Evolutionary conservation across 768 basidiomycete genomes (phyloP), one percentile per base, ranked within the genome.

Genomic region (Rhodocollybia butyracea): DNA sequence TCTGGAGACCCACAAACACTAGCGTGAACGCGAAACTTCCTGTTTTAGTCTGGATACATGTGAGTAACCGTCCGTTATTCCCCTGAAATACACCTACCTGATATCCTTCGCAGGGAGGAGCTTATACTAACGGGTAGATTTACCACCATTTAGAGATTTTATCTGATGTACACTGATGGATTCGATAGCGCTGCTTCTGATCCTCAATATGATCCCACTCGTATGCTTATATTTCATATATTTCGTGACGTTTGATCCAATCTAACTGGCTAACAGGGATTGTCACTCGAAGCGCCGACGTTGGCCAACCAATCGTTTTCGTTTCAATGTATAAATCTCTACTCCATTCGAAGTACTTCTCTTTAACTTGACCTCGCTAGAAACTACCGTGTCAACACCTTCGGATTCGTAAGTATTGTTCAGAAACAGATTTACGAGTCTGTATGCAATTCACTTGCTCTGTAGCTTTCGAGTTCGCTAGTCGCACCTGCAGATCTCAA

Each of bases 301-400:
- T 71, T 8, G 69, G 70, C 4, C 81, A 79, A 43, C 82, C 82
- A 0, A 78, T 83, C n/a, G 69, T 84, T n/a, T 80, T 83, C 59
- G 78, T 82, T 32, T 79, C 79, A 3, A 71, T 75, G 79, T 80
- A 58, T 42, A 71, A 11, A n/a, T 39, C 8, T 5, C 7, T 29
- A 13, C n/a, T 17, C 26, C 29, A 2, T 17, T n/a, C 13, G 31
- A 19, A 31, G 19, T 13, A 32, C 26, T 13, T 21, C 19, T 36
- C 39, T n/a, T n/a, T 40, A 43, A 38, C 19, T 3, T 51, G 7
- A 48, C 2, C 52, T 24, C 30, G 27, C 22, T 22, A 83, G 80
- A 8, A 83, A 84, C 62, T 83, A 83, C 55, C 80, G 82, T 4
- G 55, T 83, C 40, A 83, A 82, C 60, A 78, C 79, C 0, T 83